phyloP scores from a whole-genome alignment of 2,329 filamentous ascomycete species.

The Sarocladium strictum region DNA sequence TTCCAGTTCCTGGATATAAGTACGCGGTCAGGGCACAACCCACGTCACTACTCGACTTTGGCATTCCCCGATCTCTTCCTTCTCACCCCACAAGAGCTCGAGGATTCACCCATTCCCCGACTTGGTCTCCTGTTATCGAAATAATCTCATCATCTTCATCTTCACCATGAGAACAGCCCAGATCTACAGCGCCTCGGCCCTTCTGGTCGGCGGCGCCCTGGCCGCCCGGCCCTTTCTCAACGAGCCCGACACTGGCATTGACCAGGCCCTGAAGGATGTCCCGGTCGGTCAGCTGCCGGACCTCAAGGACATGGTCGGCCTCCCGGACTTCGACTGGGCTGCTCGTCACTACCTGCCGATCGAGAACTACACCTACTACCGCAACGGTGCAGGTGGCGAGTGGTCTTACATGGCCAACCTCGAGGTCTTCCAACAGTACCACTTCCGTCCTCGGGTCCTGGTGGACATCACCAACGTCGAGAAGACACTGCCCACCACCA shows the following conservation, averaged over 20 bases:
- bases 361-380: constrained; percentile 41
- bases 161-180: constrained; percentile 9
- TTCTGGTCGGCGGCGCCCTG: constrained; percentile 19
- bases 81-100: background rate
- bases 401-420: constrained; percentile 47
- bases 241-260: constrained; percentile 29
- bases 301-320: constrained; percentile 34
- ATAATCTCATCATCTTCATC: background rate
- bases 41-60: background rate
- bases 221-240: constrained; percentile 26
- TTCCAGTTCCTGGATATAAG: no score
- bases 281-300: constrained; percentile 28
- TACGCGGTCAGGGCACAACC: no score
- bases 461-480: constrained; percentile 12
- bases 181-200: constrained; percentile 14
- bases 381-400: constrained; percentile 42
- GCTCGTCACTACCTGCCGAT: constrained; percentile 36
- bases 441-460: constrained; percentile 31
- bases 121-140: background rate
- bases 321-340: constrained; percentile 45
- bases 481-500: constrained; percentile 25
- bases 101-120: background rate
- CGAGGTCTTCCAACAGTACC: constrained; percentile 39
- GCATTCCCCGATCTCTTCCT: background rate
- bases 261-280: constrained; percentile 24